phyloP scores from a whole-genome alignment of 495 filamentous ascomycete genomes.

The Penicillium mononematosum region DNA sequence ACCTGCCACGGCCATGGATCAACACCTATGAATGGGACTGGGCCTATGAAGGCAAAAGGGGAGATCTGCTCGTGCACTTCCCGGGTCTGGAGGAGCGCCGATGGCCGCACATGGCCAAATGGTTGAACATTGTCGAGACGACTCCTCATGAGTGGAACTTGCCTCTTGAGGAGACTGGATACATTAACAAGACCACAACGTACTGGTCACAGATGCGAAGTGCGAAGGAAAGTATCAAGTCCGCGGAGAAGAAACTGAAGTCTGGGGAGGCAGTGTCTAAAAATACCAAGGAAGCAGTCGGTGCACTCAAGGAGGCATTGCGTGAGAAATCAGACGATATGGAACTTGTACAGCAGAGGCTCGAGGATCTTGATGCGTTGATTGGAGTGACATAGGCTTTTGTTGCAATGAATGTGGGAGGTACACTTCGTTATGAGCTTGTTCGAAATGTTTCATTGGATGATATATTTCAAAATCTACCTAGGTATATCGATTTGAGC shows the following conservation, averaged over 20 bases:
- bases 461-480: neutral
- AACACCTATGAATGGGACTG: slow-evolving; percentile 34
- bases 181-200: slow-evolving; percentile 6
- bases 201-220: slow-evolving; percentile 9
- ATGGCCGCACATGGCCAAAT: slow-evolving; percentile 24
- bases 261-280: neutral
- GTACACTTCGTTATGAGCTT: neutral
- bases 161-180: slow-evolving; percentile 21
- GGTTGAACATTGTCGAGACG: slow-evolving; percentile 28
- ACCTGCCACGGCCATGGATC: slow-evolving; percentile 43
- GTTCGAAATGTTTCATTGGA: neutral
- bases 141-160: slow-evolving; percentile 21
- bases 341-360: neutral
- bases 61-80: slow-evolving; percentile 41
- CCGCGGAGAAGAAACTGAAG: neutral
- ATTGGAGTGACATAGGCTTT: neutral
- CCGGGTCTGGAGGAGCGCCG: slow-evolving; percentile 20
- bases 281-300: neutral
- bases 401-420: neutral
- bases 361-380: neutral
- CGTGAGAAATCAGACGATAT: slow-evolving; percentile 1
- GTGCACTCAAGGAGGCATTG: neutral
- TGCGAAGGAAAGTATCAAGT: slow-evolving; percentile 1
- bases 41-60: slow-evolving; percentile 33
- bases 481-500: neutral